These are phyloP conservation scores for Dactylella cylindrospora DNA, from an alignment of 2,329 filamentous ascomycete genomes.

Conservation along the genomic window DNA sequence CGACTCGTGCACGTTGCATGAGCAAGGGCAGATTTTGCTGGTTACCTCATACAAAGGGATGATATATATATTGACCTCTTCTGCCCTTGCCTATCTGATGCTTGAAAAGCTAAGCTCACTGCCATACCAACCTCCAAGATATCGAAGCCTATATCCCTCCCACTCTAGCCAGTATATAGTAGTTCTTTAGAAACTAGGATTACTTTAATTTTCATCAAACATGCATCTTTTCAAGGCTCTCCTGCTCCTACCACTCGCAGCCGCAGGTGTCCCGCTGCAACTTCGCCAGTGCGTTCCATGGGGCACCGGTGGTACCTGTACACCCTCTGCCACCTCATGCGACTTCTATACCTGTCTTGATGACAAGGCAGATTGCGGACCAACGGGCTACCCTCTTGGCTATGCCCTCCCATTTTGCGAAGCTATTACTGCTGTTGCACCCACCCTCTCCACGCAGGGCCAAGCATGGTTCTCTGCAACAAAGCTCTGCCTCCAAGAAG, in stretches of 20 bases:
- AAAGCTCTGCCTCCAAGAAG: slow-evolving; percentile 32
- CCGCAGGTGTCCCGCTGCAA: too few relatives aligned
- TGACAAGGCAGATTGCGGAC: slow-evolving; percentile 14
- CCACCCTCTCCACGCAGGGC: slow-evolving; percentile 12
- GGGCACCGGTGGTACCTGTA: slow-evolving; percentile 25
- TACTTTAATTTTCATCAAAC: too few relatives aligned
- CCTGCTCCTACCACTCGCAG: slow-evolving; percentile 11
- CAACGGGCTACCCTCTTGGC: slow-evolving; percentile 12
- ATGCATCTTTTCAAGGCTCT: slow-evolving; percentile 12
- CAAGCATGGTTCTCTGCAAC: slow-evolving; percentile 27
- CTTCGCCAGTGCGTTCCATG: slow-evolving; percentile 16
- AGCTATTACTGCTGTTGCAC: slow-evolving; percentile 14
- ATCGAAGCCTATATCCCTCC: too few relatives aligned
- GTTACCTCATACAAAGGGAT: too few relatives aligned
- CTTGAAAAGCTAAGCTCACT: too few relatives aligned
- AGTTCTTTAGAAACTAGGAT: too few relatives aligned
- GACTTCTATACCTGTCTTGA: slow-evolving; percentile 25
- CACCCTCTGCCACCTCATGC: slow-evolving; percentile 16
- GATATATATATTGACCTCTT: too few relatives aligned
- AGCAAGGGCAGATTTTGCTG: too few relatives aligned
- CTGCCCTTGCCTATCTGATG: too few relatives aligned
- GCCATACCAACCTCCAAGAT: too few relatives aligned
- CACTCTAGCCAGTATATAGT: too few relatives aligned
- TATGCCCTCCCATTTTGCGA: slow-evolving; percentile 32
- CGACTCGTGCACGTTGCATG: too few relatives aligned